phyloP scores from a whole-genome alignment of 1,284 basidiomycete genomes.

The Ustilago cynodontis region DNA sequence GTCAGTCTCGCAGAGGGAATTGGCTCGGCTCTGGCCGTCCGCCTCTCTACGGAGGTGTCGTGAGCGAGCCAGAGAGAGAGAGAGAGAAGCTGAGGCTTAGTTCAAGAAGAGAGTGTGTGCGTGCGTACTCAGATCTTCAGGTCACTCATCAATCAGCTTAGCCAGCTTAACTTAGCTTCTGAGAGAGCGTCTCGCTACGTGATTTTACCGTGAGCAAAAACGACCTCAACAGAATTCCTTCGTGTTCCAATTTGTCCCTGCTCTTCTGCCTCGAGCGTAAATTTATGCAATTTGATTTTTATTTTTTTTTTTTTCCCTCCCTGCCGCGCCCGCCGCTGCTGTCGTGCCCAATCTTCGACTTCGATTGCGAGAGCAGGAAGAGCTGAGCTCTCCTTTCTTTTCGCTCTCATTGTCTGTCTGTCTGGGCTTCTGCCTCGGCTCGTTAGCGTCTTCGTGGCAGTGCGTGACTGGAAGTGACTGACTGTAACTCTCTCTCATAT shows the following conservation, averaged over 20 bases:
- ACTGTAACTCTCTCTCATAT: background rate
- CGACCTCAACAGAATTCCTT: too few relatives aligned
- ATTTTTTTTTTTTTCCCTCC: background rate
- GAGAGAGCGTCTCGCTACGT: background rate
- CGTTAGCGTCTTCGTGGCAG: background rate
- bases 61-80: background rate
- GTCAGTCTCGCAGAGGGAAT: background rate
- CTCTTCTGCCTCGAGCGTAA: too few relatives aligned
- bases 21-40: background rate
- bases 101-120: background rate
- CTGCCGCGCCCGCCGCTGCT: background rate
- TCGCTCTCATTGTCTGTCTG: background rate
- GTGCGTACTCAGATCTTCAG: too few relatives aligned
- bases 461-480: background rate
- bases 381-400: conserved; percentile 4
- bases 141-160: conserved; percentile 1
- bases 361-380: conserved; percentile 7
- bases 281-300: background rate
- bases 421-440: background rate
- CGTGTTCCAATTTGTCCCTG: background rate
- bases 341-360: background rate
- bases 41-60: background rate
- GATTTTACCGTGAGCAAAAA: background rate
- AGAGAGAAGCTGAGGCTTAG: background rate
- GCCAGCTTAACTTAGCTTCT: too few relatives aligned